A percentile compares a stretch with the other conserved stretches of the same genome.
Evolutionary conservation across 192 early-diverging fungal genomes (phyloP).

Genomic region (Coemansia sp.): DNA sequence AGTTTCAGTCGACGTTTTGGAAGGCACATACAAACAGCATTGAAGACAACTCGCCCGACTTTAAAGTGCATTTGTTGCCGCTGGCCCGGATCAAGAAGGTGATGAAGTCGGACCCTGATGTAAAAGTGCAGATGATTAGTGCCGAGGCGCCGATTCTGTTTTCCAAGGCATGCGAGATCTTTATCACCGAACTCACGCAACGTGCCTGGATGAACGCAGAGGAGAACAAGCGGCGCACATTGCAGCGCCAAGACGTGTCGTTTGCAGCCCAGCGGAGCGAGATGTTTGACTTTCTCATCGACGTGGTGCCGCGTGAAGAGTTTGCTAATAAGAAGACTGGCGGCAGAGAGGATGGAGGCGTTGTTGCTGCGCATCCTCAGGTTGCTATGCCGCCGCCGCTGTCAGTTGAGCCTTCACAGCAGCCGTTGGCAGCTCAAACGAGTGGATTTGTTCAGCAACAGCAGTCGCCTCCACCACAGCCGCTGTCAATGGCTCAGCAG

Average conservation of each 20-base stretch:
- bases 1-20: conserved; percentile 63
- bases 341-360: neutral
- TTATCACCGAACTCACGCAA: conserved; percentile 85
- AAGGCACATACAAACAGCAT: conserved; percentile 63
- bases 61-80: conserved; percentile 86
- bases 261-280: conserved; percentile 85
- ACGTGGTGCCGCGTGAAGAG: conserved; percentile 94
- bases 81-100: conserved; percentile 96
- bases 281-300: conserved; percentile 97
- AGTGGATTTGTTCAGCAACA: conserved; percentile 5
- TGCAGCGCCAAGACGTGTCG: conserved; percentile 89
- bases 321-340: conserved; percentile 43
- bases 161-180: conserved; percentile 96
- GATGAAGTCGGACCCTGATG: conserved; percentile 97
- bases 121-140: conserved; percentile 79
- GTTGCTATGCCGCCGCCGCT: neutral
- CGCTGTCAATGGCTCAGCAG: conserved; percentile 9
- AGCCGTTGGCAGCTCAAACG: conserved; percentile 4
- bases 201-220: conserved; percentile 89
- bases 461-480: neutral
- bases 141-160: conserved; percentile 90
- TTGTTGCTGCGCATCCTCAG: neutral
- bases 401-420: neutral
- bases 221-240: conserved; percentile 93
- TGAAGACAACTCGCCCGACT: conserved; percentile 75